These are phyloP conservation scores for Dorcoceras hygrometricum DNA, from an alignment of 257 asterid species.

Conservation along the genomic window DNA sequence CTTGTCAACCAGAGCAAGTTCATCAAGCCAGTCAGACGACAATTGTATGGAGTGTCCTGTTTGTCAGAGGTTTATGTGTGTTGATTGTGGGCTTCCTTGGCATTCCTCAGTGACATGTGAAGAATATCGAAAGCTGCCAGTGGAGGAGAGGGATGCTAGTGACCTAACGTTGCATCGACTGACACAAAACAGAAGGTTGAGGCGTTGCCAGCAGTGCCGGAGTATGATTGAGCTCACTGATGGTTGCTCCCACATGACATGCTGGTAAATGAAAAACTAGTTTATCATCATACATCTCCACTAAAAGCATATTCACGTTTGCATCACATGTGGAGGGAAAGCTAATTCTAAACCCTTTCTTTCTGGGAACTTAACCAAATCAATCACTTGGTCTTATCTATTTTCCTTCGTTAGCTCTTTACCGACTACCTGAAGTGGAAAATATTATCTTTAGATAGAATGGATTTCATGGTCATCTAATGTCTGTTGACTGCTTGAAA, in stretches of 20 bases:
- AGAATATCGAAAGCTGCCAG: conserved; percentile 57
- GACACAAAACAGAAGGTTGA: conserved; percentile 59
- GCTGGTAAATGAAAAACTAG: conserved; percentile 48
- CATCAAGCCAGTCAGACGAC: conserved; percentile 51
- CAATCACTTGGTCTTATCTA: background rate
- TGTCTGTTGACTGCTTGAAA: background rate
- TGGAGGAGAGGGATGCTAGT: conserved; percentile 65
- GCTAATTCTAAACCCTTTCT: background rate
- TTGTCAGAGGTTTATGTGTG: conserved; percentile 67
- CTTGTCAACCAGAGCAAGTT: conserved; percentile 50
- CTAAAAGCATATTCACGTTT: background rate
- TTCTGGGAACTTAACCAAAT: background rate
- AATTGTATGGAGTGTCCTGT: conserved; percentile 72
- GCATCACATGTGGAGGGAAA: background rate
- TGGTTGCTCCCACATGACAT: conserved; percentile 79
- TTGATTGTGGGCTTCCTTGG: conserved; percentile 84
- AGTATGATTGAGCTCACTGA: conserved; percentile 65
- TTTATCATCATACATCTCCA: background rate
- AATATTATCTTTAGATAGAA: too few species aligned
- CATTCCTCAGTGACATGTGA: conserved; percentile 81
- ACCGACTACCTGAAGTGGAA: background rate
- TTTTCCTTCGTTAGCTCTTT: background rate
- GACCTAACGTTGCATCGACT: conserved; percentile 46
- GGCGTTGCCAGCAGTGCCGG: conserved; percentile 66
- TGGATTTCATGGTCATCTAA: background rate